Percentiles rank a stretch among this genome's conserved stretches.
phyloP scores from a whole-genome alignment of 257 asterid species.

The Solanum corneliomulleri region DNA sequence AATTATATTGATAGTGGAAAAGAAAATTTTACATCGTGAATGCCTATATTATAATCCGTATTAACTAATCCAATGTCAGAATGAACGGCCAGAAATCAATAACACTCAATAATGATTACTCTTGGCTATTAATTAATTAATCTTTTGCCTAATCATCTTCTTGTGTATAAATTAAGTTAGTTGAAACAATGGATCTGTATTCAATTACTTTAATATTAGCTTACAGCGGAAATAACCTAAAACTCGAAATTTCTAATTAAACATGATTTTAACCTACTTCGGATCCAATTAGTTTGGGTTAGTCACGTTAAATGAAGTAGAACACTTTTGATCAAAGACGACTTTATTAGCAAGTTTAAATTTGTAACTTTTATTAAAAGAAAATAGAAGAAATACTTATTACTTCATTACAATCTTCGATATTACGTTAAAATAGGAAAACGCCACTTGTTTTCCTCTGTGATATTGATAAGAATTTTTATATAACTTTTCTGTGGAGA shows the following conservation, averaged over 20 bases:
- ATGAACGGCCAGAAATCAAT: not conserved
- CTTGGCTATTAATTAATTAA: not conserved
- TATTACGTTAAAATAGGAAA: not conserved
- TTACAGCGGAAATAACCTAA: too few relatives aligned
- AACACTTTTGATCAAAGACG: not conserved
- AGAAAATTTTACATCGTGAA: not conserved
- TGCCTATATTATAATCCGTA: not conserved
- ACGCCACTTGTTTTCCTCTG: not conserved
- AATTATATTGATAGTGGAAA: too few relatives aligned
- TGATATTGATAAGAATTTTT: not conserved
- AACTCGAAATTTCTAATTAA: not conserved
- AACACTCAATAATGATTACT: not conserved
- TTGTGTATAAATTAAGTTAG: not conserved
- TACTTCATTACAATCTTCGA: not conserved
- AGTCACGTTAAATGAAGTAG: not conserved
- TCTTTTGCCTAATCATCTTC: not conserved
- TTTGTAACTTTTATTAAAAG: not conserved
- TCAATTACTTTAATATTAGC: not conserved
- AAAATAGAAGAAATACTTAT: not conserved
- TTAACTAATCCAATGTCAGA: not conserved
- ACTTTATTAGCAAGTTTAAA: not conserved
- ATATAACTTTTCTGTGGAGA: not conserved
- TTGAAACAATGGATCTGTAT: not conserved
- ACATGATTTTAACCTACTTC: not conserved
- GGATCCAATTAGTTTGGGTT: not conserved